A percentile compares a stretch with the other conserved stretches of the same genome.
phyloP scores from a whole-genome alignment of 208 protist genomes.

The Wallacemonas sp. region DNA sequence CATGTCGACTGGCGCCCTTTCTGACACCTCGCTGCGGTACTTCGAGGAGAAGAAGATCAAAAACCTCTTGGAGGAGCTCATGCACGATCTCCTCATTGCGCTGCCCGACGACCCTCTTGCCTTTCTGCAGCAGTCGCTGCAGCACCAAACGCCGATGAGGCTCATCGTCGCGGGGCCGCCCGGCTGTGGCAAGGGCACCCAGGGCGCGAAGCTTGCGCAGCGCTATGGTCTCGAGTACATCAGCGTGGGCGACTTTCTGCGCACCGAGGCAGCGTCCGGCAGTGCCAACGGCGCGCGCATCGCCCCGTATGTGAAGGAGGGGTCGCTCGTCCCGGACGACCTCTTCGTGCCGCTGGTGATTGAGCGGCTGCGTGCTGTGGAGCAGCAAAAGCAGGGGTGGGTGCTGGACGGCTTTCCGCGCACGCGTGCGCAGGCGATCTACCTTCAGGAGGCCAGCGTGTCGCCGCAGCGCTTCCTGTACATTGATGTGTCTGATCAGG shows the following conservation, averaged over 20 bases:
- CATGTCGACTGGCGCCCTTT: constrained; percentile 79
- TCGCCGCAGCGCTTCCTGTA: constrained; percentile 72
- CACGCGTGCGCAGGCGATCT: constrained; percentile 71
- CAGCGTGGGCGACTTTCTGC: constrained; percentile 75
- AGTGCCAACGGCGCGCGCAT: constrained; percentile 52
- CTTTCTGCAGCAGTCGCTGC: constrained; percentile 52
- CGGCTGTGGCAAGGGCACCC: constrained; percentile 92
- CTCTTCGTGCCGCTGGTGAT: constrained; percentile 78
- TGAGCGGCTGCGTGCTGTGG: constrained; percentile 30
- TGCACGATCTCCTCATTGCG: constrained; percentile 71
- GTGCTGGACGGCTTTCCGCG: constrained; percentile 85
- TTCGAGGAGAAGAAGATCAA: constrained; percentile 73
- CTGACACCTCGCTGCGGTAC: constrained; percentile 58
- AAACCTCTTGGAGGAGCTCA: constrained; percentile 67
- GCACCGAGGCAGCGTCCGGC: constrained; percentile 29
- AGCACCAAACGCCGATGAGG: constrained; percentile 40
- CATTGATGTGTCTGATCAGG: constrained; percentile 48
- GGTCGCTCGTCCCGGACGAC: constrained; percentile 73
- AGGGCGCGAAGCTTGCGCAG: constrained; percentile 74
- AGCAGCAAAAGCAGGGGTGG: constrained; percentile 61
- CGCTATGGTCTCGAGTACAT: constrained; percentile 87
- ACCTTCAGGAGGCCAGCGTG: constrained; percentile 66
- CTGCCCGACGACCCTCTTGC: constrained; percentile 72
- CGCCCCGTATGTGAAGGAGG: constrained; percentile 60
- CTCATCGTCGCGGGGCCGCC: constrained; percentile 84